A percentile compares a stretch with the other conserved stretches of the same genome.
Conservation (phyloP, 768 basidiomycete species). For the Russula griseocarnosa region DNA sequence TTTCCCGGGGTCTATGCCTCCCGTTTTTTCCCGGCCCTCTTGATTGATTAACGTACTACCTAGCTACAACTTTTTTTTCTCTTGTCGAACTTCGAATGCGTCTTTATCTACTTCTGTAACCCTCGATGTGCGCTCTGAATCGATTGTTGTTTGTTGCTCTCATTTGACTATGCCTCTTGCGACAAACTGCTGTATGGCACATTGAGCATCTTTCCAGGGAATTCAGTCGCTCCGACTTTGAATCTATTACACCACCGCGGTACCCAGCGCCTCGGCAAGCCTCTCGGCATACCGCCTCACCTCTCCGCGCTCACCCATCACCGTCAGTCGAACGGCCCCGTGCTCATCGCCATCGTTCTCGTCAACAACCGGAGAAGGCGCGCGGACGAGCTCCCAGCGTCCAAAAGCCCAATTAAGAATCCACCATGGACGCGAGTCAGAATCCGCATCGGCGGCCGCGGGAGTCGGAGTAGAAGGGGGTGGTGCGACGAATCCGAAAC, state of each 20-base stretch:
- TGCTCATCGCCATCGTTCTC: conserved; percentile 30
- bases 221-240: no score
- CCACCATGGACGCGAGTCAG: conserved; percentile 30
- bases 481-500: conserved; percentile 36
- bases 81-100: conserved; percentile 1
- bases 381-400: conserved; percentile 60
- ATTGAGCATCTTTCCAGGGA: no score
- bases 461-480: not conserved
- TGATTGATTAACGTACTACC: conserved; percentile 6
- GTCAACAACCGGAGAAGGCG: not conserved
- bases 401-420: conserved; percentile 96
- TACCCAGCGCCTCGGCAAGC: conserved; percentile 49
- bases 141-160: conserved; percentile 1
- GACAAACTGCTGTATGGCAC: not conserved
- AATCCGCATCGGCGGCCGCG: conserved; percentile 31
- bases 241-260: conserved; percentile 28
- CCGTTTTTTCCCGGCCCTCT: not conserved
- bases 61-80: not conserved
- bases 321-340: conserved; percentile 60
- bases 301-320: conserved; percentile 90
- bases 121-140: conserved; percentile 19
- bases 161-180: no score
- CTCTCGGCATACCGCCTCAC: conserved; percentile 53
- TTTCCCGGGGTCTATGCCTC: not conserved
- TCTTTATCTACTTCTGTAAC: conserved; percentile 19